Conservation (phyloP, 176 grass and related monocot species). For the Zea luxurians region DNA sequence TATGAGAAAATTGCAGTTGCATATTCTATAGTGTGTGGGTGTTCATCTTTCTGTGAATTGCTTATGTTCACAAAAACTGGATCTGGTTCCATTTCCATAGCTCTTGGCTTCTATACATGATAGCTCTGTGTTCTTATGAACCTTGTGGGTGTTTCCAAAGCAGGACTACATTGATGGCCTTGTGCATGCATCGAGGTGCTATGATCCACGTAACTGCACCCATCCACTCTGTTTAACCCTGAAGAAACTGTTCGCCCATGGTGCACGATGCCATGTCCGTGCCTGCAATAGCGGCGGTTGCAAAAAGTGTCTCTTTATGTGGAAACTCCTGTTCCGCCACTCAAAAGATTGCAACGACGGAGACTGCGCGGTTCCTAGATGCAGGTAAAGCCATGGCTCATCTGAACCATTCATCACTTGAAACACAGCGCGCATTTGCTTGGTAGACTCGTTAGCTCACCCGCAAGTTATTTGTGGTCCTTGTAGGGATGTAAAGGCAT, state of each 20-base stretch:
- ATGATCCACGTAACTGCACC: constrained; percentile 45
- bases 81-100: constrained; percentile 1
- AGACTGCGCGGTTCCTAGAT: constrained; percentile 48
- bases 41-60: constrained; percentile 19
- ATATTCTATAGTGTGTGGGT: constrained; percentile 4
- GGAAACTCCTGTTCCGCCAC: constrained; percentile 68
- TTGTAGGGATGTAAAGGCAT: constrained; percentile 53
- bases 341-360: constrained; percentile 20
- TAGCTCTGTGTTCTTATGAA: background rate
- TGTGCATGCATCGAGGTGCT: constrained; percentile 74
- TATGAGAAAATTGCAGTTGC: background rate
- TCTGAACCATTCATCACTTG: background rate
- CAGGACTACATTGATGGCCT: constrained; percentile 65
- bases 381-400: constrained; percentile 44
- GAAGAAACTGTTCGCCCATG: constrained; percentile 77
- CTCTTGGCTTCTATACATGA: constrained; percentile 13
- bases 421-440: background rate
- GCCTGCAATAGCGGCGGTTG: constrained; percentile 50
- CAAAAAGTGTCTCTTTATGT: constrained; percentile 62
- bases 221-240: constrained; percentile 49
- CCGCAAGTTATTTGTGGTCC: background rate
- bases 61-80: background rate
- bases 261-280: constrained; percentile 55
- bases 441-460: background rate
- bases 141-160: constrained; percentile 42